phyloP scores from a whole-genome alignment of 257 asterid species.

The Parsonsia alboflavescens region DNA sequence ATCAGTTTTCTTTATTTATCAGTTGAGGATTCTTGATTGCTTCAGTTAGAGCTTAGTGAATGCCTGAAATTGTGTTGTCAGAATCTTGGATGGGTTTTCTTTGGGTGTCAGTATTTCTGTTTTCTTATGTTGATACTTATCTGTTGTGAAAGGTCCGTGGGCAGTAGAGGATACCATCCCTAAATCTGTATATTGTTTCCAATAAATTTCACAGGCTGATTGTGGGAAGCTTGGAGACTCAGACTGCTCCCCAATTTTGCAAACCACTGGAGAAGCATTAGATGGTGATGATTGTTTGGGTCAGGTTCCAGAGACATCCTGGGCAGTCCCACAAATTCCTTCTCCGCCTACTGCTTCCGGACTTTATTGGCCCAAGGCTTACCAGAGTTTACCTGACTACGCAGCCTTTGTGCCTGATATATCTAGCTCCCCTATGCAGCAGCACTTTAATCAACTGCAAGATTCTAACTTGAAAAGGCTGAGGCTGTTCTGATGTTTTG shows the following conservation, averaged over 20 bases:
- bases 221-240: constrained; percentile 66
- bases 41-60: neutral
- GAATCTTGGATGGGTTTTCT: neutral
- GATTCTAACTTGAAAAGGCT: constrained; percentile 39
- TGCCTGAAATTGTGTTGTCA: neutral
- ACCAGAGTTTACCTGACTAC: constrained; percentile 26
- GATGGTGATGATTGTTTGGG: constrained; percentile 62
- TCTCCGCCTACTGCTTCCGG: constrained; percentile 96
- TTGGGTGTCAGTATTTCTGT: neutral
- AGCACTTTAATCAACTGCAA: constrained; percentile 27
- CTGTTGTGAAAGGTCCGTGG: constrained; percentile 1
- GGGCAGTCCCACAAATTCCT: constrained; percentile 77
- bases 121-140: neutral
- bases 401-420: constrained; percentile 71
- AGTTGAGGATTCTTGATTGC: neutral
- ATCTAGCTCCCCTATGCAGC: constrained; percentile 27
- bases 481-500: constrained; percentile 30
- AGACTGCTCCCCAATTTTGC: constrained; percentile 43
- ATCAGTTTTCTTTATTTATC: neutral
- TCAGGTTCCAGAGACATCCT: constrained; percentile 49
- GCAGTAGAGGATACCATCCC: constrained; percentile 8
- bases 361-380: constrained; percentile 52
- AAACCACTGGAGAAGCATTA: constrained; percentile 48
- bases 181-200: constrained; percentile 14
- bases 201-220: constrained; percentile 51